Percentiles rank a stretch among this genome's conserved stretches.
These are phyloP conservation scores for Colletotrichum musicola DNA, from an alignment of 2,329 filamentous ascomycete species.

Conservation along the genomic window DNA sequence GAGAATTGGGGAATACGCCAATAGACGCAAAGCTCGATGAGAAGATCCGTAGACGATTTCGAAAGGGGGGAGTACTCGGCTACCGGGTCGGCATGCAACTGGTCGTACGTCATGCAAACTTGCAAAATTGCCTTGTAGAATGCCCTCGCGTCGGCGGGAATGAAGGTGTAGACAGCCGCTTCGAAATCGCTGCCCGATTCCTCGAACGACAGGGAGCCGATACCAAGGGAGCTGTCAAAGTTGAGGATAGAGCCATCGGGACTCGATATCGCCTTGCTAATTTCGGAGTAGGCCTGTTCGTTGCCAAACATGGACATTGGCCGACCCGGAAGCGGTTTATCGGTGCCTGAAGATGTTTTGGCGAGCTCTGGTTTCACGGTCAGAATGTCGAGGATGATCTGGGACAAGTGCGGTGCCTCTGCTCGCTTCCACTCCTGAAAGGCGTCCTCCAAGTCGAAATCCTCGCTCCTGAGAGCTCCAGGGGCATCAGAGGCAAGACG, in stretches of 20 bases:
- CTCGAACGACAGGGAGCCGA: slow-evolving; percentile 74
- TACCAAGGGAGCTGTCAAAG: slow-evolving; percentile 76
- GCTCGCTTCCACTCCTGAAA: slow-evolving; percentile 92
- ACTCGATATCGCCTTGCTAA: slow-evolving; percentile 64
- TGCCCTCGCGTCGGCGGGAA: slow-evolving; percentile 84
- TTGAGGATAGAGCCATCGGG: slow-evolving; percentile 57
- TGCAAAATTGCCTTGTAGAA: slow-evolving; percentile 88
- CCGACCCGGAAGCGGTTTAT: slow-evolving; percentile 57
- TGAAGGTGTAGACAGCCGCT: slow-evolving; percentile 85
- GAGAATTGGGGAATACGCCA: slow-evolving; percentile 92
- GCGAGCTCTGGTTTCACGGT: slow-evolving; percentile 88
- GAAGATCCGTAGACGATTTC: slow-evolving; percentile 82
- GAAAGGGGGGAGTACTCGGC: slow-evolving; percentile 71
- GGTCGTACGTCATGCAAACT: slow-evolving; percentile 77
- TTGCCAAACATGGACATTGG: slow-evolving; percentile 60
- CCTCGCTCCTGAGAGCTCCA: slow-evolving; percentile 82
- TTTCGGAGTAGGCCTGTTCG: slow-evolving; percentile 65
- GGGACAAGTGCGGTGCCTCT: slow-evolving; percentile 88
- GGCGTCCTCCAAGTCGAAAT: slow-evolving; percentile 91
- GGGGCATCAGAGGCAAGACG: slow-evolving; percentile 84
- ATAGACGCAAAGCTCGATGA: slow-evolving; percentile 86
- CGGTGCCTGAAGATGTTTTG: slow-evolving; percentile 74
- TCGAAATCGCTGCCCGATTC: slow-evolving; percentile 68
- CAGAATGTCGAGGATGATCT: slow-evolving; percentile 93
- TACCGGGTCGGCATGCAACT: slow-evolving; percentile 66